Evolutionary conservation across 306 rosid genomes (phyloP).

Genomic region (Cucurbita maxima): DNA sequence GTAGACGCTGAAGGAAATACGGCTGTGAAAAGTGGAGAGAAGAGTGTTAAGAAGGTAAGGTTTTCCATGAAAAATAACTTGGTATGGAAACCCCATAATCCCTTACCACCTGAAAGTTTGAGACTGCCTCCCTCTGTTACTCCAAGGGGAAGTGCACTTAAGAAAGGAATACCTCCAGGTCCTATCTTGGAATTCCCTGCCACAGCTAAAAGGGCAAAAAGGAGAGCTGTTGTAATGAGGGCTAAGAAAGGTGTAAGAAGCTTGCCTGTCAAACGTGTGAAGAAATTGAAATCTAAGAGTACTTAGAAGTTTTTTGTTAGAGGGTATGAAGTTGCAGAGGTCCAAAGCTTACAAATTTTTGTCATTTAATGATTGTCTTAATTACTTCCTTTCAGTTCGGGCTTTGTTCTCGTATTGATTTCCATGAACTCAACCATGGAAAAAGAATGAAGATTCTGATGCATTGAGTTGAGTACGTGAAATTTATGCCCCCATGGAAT

Average conservation of each 20-base stretch:
- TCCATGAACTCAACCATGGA: not conserved
- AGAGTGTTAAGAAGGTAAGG: conserved; percentile 64
- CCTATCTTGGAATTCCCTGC: conserved; percentile 67
- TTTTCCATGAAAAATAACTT: conserved; percentile 86
- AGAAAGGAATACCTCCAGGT: conserved; percentile 92
- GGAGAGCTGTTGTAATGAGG: conserved; percentile 30
- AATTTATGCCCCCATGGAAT: not conserved
- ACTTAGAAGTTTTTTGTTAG: not conserved
- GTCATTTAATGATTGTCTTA: not conserved
- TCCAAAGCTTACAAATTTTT: not conserved
- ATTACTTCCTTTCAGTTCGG: not conserved
- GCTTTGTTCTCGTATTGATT: conserved; percentile 2
- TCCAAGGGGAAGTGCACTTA: conserved; percentile 98
- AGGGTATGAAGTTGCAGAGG: conserved; percentile 3
- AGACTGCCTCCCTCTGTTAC: conserved; percentile 88
- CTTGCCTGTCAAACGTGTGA: conserved; percentile 47
- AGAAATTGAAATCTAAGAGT: conserved; percentile 38
- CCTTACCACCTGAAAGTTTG: conserved; percentile 81
- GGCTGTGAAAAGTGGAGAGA: conserved; percentile 46
- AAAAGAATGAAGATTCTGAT: not conserved
- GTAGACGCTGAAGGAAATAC: conserved; percentile 27
- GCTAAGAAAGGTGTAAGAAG: conserved; percentile 43
- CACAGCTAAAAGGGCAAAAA: conserved; percentile 35
- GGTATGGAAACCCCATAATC: conserved; percentile 90
- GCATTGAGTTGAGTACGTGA: conserved; percentile 1